These are phyloP conservation scores for Myochromella boudieri DNA, from an alignment of 768 basidiomycete genomes.

Conservation along the genomic window DNA sequence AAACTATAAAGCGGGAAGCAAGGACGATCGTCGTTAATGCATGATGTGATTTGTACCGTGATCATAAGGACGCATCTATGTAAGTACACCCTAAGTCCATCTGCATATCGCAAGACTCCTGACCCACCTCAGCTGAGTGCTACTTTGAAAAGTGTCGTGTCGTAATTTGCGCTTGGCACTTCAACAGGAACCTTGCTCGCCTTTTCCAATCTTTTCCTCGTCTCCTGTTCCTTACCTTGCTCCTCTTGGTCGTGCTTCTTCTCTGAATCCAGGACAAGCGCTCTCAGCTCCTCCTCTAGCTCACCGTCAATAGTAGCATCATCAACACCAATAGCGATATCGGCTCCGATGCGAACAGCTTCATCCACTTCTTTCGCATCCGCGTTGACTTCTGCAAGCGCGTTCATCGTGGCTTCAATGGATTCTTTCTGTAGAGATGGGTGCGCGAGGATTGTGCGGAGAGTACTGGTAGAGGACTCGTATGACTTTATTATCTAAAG, in stretches of 20 bases:
- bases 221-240: slow-evolving; percentile 10
- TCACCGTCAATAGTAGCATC: slow-evolving; percentile 64
- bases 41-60: too few relatives aligned
- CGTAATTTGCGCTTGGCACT: not conserved
- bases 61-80: not conserved
- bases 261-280: slow-evolving; percentile 42
- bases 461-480: slow-evolving; percentile 76
- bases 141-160: slow-evolving; percentile 1
- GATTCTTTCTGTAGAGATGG: slow-evolving; percentile 76
- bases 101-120: too few relatives aligned
- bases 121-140: slow-evolving; percentile 3
- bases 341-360: slow-evolving; percentile 66
- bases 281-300: slow-evolving; percentile 65
- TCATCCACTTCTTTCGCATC: slow-evolving; percentile 84
- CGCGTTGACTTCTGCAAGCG: slow-evolving; percentile 77
- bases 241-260: slow-evolving; percentile 22
- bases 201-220: slow-evolving; percentile 17
- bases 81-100: not conserved
- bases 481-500: slow-evolving; percentile 81
- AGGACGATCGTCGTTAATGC: too few relatives aligned
- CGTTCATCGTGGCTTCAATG: slow-evolving; percentile 87
- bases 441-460: slow-evolving; percentile 74
- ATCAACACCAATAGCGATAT: slow-evolving; percentile 56
- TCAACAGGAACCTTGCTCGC: slow-evolving; percentile 11
- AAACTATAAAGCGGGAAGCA: too few relatives aligned